Base-by-base conservation (phyloP, 305 asterid genomes). In the Solanum aculeatissimum region DNA sequence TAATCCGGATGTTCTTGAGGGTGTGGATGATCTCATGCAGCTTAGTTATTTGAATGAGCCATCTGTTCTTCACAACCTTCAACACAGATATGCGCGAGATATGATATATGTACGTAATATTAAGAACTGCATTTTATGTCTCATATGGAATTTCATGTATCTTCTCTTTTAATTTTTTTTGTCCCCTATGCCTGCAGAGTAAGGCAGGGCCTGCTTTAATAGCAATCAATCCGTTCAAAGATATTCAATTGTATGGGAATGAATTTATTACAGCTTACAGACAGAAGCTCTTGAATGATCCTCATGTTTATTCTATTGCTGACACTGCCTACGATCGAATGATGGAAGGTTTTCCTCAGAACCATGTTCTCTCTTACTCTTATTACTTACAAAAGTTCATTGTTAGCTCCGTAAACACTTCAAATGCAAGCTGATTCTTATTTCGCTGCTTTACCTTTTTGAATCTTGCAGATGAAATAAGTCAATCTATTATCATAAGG, bases 401-500 rank as follows among this genome's bases (percentile, higher is more conserved):
- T 43, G 68, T 86, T 84, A 84, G 29, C 27, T 83, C 14, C 38
- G 8, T 35, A 38, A 42, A 43, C n/a, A 54, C 49, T 4, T 55
- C 45, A 47, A 40, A 21, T 82, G 57, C 57, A 62, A 43, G 58
- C 60, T 29, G 9, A 38, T n/a, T 38, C 45, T 70, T 32, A n/a
- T 40, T 55, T 80, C 80, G 85, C 86, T 63, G 85, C 49, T 43
- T 88, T 35, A 81, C 82, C 70, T 66, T 87, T 87, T 70, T 70
- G 82, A 70, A 68, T 83, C 87, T 83, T 88, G 94, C 98, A 97
- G 99, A 92, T 86, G 91, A 89, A 84, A 80, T 82, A 87, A 91
- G 94, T 71, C 99, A 97, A 90, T 95, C 98, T 68, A 92, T 97
- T 83, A 93, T 97, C 69, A 94, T 95, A 90, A 97, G 99, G 99